phyloP scores from a whole-genome alignment of 768 basidiomycete genomes.

The Podaxis sp. region DNA sequence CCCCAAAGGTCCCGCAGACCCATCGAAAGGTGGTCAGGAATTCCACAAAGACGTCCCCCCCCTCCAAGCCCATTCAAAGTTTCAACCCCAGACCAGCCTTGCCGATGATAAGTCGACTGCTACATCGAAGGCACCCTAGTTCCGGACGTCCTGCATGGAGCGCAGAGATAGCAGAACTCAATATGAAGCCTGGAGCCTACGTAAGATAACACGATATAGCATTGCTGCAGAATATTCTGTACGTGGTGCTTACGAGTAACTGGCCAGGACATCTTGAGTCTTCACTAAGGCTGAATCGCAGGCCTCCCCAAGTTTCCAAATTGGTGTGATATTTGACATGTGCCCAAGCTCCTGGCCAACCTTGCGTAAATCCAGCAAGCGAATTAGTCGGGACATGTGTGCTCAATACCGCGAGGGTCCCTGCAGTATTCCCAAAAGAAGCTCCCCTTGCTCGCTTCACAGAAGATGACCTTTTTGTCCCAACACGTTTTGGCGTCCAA shows the following conservation, averaged over 20 bases:
- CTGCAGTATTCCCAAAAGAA: too few species aligned
- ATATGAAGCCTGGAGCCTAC: neutral
- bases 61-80: neutral
- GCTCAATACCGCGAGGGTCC: too few species aligned
- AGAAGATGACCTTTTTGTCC: neutral
- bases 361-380: too few species aligned
- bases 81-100: neutral
- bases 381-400: too few species aligned
- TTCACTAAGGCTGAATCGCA: neutral
- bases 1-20: neutral
- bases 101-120: neutral
- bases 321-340: neutral
- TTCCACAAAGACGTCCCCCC: neutral
- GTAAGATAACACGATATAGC: neutral
- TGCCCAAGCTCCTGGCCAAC: too few species aligned
- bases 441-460: constrained; percentile 1
- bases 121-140: neutral
- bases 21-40: neutral
- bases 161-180: neutral
- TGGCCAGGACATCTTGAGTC: neutral
- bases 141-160: neutral
- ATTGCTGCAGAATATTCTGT: neutral
- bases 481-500: neutral
- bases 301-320: neutral
- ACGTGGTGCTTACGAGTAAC: neutral